Percentiles rank a stretch among this genome's conserved stretches.
phyloP scores from a whole-genome alignment of 306 rosid genomes.

The Adenanthera pavonina region DNA sequence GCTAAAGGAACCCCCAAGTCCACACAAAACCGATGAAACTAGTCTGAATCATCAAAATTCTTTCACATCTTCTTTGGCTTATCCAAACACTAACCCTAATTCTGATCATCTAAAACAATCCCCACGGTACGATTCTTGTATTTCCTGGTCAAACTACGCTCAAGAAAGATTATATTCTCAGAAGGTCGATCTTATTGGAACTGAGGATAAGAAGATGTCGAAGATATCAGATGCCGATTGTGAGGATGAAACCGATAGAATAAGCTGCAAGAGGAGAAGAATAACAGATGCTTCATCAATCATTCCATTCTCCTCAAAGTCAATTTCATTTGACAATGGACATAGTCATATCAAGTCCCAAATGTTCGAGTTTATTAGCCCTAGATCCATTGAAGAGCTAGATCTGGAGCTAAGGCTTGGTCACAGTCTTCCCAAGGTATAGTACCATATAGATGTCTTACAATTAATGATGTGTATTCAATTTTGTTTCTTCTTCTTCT shows the following conservation, averaged over 20 bases:
- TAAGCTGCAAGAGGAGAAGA: constrained; percentile 64
- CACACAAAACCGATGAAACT: constrained; percentile 32
- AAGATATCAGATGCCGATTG: neutral
- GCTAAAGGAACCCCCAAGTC: constrained; percentile 63
- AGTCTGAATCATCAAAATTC: constrained; percentile 32
- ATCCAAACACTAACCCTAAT: constrained; percentile 66
- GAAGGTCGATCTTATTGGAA: constrained; percentile 21
- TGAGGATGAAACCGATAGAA: constrained; percentile 19
- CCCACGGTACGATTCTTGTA: constrained; percentile 11
- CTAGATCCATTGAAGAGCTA: constrained; percentile 36
- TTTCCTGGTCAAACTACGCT: constrained; percentile 39
- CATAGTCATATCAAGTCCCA: constrained; percentile 7
- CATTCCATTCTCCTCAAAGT: constrained; percentile 47
- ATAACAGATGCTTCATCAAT: constrained; percentile 44
- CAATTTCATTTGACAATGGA: constrained; percentile 26
- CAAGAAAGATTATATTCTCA: constrained; percentile 35
- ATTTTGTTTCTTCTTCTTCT: constrained; percentile 5
- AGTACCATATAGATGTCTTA: neutral
- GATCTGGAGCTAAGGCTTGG: constrained; percentile 54
- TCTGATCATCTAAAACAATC: constrained; percentile 30
- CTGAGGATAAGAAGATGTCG: neutral
- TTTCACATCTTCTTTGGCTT: constrained; percentile 45
- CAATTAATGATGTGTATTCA: neutral
- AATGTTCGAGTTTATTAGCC: constrained; percentile 29
- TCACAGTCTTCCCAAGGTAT: constrained; percentile 43